A percentile compares a stretch with the other conserved stretches of the same genome.
Conservation (phyloP, 2,329 filamentous ascomycete species). For the Fusarium sp. region DNA sequence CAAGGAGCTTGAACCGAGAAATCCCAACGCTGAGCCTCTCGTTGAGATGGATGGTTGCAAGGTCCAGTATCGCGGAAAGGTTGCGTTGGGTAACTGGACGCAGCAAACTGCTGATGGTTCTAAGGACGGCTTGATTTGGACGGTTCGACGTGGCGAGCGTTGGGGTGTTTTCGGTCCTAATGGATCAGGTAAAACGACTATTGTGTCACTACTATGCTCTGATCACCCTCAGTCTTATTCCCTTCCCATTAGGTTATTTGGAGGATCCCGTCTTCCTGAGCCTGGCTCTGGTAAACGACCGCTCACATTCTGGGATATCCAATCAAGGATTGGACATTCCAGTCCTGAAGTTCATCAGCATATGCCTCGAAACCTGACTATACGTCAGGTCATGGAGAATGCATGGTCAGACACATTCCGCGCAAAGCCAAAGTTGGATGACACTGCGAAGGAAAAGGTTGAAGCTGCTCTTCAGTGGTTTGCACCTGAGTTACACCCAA, state of each 20-base stretch:
- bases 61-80: slow-evolving; percentile 81
- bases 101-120: slow-evolving; percentile 64
- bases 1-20: slow-evolving; percentile 37
- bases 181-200: slow-evolving; percentile 93
- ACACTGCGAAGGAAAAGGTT: slow-evolving; percentile 67
- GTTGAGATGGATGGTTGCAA: slow-evolving; percentile 89
- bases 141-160: slow-evolving; percentile 81
- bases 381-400: slow-evolving; percentile 81
- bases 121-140: slow-evolving; percentile 80
- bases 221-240: slow-evolving; percentile 97
- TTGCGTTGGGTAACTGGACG: slow-evolving; percentile 84
- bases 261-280: slow-evolving; percentile 80
- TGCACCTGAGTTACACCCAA: slow-evolving; percentile 77
- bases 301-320: slow-evolving; percentile 92
- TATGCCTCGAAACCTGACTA: slow-evolving; percentile 81
- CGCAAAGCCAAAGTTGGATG: slow-evolving; percentile 72
- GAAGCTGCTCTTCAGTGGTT: slow-evolving; percentile 82
- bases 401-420: slow-evolving; percentile 93
- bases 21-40: slow-evolving; percentile 69
- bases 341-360: slow-evolving; percentile 94
- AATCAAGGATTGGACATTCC: slow-evolving; percentile 88
- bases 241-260: slow-evolving; percentile 87
- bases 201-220: slow-evolving; percentile 91
- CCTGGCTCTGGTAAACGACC: slow-evolving; percentile 73
- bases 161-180: slow-evolving; percentile 96